Evolutionary conservation across 495 filamentous ascomycete species (phyloP), one percentile per base, ranked within the genome.

Genomic region (Pseudoneurospora amorphoporcata): DNA sequence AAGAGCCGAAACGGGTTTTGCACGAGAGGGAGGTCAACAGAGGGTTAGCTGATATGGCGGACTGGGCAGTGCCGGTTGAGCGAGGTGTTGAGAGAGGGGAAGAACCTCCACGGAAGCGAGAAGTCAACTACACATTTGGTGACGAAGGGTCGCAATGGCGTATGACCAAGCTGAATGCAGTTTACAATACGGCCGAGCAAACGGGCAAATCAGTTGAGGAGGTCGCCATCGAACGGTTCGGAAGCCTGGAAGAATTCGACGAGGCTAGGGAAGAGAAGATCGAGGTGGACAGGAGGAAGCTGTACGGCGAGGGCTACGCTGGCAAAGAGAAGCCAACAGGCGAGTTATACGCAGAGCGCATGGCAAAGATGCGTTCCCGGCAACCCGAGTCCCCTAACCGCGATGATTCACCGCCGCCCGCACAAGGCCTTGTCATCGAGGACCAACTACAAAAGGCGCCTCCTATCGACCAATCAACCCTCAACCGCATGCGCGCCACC

Each of bases 211-310:
- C 87, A 8, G 84, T 95, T 19, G 94, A 98, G 37, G 92, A 94
- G 38, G 83, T 97, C 70, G 95, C 95, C 2, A 73, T 90, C 37
- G 90, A 96, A 75, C 85, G 92, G 69, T 97, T 91, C 78, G 96
- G 95, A 14, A 89, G 89, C 76, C 80, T 99, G 29, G 87, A 90
- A 35, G 90, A 90, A 3, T 98, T 97, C 79, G 95, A 99, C 78
- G 92, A 97, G 76, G 95, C 94, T 4, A 86, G 95, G 70, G 95
- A 99, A 78, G 96, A 99, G 78, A 91, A 97, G 82, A 89, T 88
- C n/a, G 95, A 99, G 77, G 71, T 99, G 70, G 96, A 96, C 45
- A 86, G 95, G 42, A 87, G 94, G 70, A 88, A 90, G 70, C 88
- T 89, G 58, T 99, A 98, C 77, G 96, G 96, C 0, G 85, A 90